Evolutionary conservation across 768 basidiomycete genomes (phyloP).

Genomic region (Ramaria sp.): DNA sequence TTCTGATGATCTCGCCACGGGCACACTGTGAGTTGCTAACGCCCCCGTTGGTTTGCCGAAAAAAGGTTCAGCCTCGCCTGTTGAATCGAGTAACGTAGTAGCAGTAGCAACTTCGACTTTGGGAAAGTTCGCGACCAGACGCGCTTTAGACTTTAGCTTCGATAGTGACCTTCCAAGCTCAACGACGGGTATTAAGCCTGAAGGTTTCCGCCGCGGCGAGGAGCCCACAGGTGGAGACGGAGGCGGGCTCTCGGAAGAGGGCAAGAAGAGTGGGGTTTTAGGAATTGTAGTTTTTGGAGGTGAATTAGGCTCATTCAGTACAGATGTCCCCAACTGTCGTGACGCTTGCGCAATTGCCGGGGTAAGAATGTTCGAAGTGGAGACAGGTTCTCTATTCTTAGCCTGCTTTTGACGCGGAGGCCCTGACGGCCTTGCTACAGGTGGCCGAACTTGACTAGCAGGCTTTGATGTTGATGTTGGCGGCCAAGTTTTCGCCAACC

Average conservation of each 20-base stretch:
- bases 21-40: neutral
- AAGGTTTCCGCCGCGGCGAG: neutral
- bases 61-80: neutral
- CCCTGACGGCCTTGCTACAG: neutral
- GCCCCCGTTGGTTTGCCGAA: neutral
- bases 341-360: no score
- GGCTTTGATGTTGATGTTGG: neutral
- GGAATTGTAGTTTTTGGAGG: neutral
- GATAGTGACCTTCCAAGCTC: neutral
- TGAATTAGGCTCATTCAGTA: neutral
- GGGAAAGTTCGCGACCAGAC: neutral
- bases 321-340: no score
- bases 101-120: neutral
- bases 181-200: neutral
- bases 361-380: no score
- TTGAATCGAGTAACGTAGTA: neutral
- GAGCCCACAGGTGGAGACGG: neutral
- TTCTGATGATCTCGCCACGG: neutral
- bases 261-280: conserved; percentile 2
- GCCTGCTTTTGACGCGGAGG: neutral
- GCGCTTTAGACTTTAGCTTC: neutral
- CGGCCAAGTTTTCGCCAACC: neutral
- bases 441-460: neutral
- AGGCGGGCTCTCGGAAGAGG: conserved; percentile 8
- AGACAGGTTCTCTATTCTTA: no score